Percentiles rank a stretch among this genome's conserved stretches.
These are phyloP conservation scores for Ceratocystis diversiconidia DNA, from an alignment of 2,329 filamentous ascomycete genomes.

Conservation along the genomic window DNA sequence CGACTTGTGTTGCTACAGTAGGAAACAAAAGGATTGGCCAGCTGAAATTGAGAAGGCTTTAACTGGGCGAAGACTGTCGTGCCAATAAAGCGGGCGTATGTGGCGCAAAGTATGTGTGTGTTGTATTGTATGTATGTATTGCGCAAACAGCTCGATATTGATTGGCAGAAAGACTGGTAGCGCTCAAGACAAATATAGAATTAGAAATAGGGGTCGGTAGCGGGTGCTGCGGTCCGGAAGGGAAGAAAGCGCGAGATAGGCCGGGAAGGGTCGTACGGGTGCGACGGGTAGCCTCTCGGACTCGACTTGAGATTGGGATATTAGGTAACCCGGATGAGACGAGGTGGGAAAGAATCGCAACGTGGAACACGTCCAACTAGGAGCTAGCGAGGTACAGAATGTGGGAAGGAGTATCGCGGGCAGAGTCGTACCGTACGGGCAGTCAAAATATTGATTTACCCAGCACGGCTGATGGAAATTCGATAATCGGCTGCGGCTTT, in stretches of 20 bases:
- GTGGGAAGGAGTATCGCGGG: background rate
- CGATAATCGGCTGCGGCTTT: background rate
- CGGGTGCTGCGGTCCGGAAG: background rate
- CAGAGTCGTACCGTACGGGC: background rate
- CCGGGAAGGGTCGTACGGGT: background rate
- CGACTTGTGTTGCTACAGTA: background rate
- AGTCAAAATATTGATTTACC: background rate
- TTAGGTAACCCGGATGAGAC: background rate
- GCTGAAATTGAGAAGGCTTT: background rate
- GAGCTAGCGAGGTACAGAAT: background rate
- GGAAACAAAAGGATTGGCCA: background rate
- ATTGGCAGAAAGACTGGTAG: background rate
- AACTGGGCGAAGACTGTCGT: background rate
- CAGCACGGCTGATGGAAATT: background rate
- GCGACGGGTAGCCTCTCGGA: background rate
- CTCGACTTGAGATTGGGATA: background rate
- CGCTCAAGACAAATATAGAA: background rate
- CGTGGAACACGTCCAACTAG: background rate
- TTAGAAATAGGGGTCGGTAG: background rate
- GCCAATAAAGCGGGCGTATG: background rate
- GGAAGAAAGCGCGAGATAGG: background rate
- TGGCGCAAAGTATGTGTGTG: background rate
- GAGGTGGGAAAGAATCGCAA: background rate
- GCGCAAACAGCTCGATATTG: too few relatives aligned
- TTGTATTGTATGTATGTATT: background rate